Evolutionary conservation across 2,329 filamentous ascomycete genomes (phyloP).

Genomic region (Fusarium sp.): DNA sequence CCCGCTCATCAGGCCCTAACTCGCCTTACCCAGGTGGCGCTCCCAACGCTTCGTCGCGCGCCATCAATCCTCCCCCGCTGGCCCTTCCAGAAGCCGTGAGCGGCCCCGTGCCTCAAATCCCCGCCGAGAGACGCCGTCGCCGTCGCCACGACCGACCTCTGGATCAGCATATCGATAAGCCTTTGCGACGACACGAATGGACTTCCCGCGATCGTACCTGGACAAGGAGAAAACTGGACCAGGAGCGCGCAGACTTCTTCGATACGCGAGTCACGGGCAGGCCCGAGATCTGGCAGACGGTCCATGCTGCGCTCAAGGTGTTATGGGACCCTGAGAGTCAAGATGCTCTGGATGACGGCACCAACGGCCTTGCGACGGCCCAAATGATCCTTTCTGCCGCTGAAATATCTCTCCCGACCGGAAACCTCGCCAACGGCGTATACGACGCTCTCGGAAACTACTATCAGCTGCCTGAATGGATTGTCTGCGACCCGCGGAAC

Average conservation of each 20-base stretch:
- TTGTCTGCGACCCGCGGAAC: constrained; percentile 71
- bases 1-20: constrained; percentile 59
- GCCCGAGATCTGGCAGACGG: constrained; percentile 79
- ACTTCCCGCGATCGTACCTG: constrained; percentile 68
- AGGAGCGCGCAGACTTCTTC: constrained; percentile 84
- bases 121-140: constrained; percentile 46
- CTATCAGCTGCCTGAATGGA: constrained; percentile 72
- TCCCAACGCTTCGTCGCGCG: constrained; percentile 60
- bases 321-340: constrained; percentile 65
- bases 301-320: constrained; percentile 71
- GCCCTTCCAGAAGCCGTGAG: constrained; percentile 45
- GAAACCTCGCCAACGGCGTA: constrained; percentile 72
- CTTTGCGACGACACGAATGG: constrained; percentile 72
- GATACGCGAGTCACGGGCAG: constrained; percentile 84
- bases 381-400: constrained; percentile 82
- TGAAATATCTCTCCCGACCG: constrained; percentile 76
- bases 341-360: constrained; percentile 49
- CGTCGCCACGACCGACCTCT: constrained; percentile 54
- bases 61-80: constrained; percentile 58
- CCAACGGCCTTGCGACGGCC: constrained; percentile 66
- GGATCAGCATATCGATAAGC: constrained; percentile 73
- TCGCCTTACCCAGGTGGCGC: constrained; percentile 62
- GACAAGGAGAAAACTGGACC: constrained; percentile 72
- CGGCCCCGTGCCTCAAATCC: constrained; percentile 28
- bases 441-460: constrained; percentile 76